A percentile compares a stretch with the other conserved stretches of the same genome.
phyloP scores from a whole-genome alignment of 1,284 basidiomycete genomes.

The Irpex rosettiformis region DNA sequence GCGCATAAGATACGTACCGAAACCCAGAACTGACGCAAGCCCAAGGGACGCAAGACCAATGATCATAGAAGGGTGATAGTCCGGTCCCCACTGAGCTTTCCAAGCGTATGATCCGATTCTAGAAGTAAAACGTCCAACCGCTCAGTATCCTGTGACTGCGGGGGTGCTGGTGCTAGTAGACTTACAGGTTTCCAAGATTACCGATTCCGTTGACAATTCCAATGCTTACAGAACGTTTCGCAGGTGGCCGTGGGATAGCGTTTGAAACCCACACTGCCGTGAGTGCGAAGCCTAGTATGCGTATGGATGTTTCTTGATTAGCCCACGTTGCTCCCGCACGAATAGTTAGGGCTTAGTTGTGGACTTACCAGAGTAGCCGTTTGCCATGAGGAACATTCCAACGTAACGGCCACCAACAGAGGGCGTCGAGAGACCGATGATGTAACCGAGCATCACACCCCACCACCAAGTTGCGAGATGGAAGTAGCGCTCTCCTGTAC shows the following conservation, averaged over 20 bases:
- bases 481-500: slow-evolving; percentile 65
- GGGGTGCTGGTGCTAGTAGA: background rate
- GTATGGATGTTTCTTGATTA: too few relatives aligned
- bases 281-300: slow-evolving; percentile 48
- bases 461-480: slow-evolving; percentile 61
- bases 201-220: slow-evolving; percentile 40
- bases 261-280: slow-evolving; percentile 64
- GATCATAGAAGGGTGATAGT: slow-evolving; percentile 37
- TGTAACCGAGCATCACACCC: slow-evolving; percentile 59
- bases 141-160: background rate
- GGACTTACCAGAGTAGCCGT: slow-evolving; percentile 49
- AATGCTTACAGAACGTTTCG: slow-evolving; percentile 49
- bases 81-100: slow-evolving; percentile 36
- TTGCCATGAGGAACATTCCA: slow-evolving; percentile 62
- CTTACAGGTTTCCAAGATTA: slow-evolving; percentile 37
- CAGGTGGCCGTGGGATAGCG: slow-evolving; percentile 59
- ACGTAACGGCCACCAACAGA: slow-evolving; percentile 56
- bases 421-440: slow-evolving; percentile 57
- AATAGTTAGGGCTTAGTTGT: too few relatives aligned
- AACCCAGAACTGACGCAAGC: slow-evolving; percentile 26
- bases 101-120: slow-evolving; percentile 37
- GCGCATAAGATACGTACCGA: slow-evolving; percentile 20
- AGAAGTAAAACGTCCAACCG: background rate
- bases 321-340: too few relatives aligned
- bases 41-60: slow-evolving; percentile 32